Percentiles rank a stretch among this genome's conserved stretches.
These are phyloP conservation scores for Colletotrichum liaoningense DNA, from an alignment of 2,329 filamentous ascomycete genomes.

Conservation along the genomic window DNA sequence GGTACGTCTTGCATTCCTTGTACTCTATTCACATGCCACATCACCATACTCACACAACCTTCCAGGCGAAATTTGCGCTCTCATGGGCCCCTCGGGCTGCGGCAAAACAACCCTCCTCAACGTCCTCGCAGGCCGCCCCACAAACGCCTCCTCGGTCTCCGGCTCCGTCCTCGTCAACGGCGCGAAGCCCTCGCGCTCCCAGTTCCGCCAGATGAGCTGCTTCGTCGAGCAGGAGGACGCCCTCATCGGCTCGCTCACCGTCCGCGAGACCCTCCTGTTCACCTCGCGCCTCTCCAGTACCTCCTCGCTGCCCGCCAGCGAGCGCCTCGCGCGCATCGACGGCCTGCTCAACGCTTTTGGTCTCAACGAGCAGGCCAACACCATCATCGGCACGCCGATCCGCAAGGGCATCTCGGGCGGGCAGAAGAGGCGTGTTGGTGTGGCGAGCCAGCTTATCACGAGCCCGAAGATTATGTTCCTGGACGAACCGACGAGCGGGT, in stretches of 20 bases:
- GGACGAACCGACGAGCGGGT: slow-evolving; percentile 85
- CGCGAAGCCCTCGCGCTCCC: slow-evolving; percentile 57
- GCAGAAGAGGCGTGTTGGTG: slow-evolving; percentile 83
- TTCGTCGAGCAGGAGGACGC: slow-evolving; percentile 93
- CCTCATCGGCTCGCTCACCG: slow-evolving; percentile 83
- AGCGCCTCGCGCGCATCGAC: slow-evolving; percentile 63
- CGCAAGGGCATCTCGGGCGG: slow-evolving; percentile 87
- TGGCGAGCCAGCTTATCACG: slow-evolving; percentile 85
- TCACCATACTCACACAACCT: not conserved
- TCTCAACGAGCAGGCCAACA: slow-evolving; percentile 74
- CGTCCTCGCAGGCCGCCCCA: slow-evolving; percentile 74
- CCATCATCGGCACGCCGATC: slow-evolving; percentile 84
- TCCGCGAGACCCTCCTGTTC: slow-evolving; percentile 83
- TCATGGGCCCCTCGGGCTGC: slow-evolving; percentile 81
- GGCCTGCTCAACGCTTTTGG: slow-evolving; percentile 79
- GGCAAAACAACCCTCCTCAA: slow-evolving; percentile 91
- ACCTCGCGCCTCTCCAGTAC: slow-evolving; percentile 75
- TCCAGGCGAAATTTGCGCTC: slow-evolving; percentile 75
- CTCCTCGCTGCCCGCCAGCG: slow-evolving; percentile 39
- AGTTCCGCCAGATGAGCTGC: slow-evolving; percentile 74
- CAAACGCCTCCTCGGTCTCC: slow-evolving; percentile 62
- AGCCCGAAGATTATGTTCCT: slow-evolving; percentile 84
- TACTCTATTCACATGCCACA: not conserved
- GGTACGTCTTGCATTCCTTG: slow-evolving; percentile 45
- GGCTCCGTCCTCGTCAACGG: slow-evolving; percentile 75